Evolutionary conservation across 805 yeast genomes (phyloP), one percentile per base, ranked within the genome.

Genomic region (Candida railenensis): DNA sequence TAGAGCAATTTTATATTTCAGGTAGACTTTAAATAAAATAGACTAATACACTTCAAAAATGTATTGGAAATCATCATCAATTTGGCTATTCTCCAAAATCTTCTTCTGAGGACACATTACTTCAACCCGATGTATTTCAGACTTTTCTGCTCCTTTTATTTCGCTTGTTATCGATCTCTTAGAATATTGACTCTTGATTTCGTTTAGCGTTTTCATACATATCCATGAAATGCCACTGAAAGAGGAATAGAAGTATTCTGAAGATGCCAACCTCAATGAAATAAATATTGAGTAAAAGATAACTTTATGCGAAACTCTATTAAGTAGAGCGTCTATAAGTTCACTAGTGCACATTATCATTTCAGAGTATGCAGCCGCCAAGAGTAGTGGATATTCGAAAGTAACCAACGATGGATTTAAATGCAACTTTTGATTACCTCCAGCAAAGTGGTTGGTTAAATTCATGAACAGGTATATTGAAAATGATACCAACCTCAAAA

Each of bases 381-480:
- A 14, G n/a, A 61, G 43, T 25, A 48, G 22, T 45, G 43, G 34
- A 8, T 49, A 46, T 40, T 61, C 66, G 22, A 61, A 44, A 40
- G 46, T 45, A 18, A 44, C 43, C 34, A 56, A 43, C 19, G 56
- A 42, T 1, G 63, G 61, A 2, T 40, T 20, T 4, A 53, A 21
- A 8, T 53, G 54, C 14, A 44, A 45, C 1, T 56, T 36, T 1
- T 56, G 42, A 4, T 51, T 43, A 11, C 51, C 44, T n/a, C 52
- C 50, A 2, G 55, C 50, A 34, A 50, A 56, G 33, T 46, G 55
- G 12, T 52, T 48, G 22, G 49, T 44, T 41, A 66, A 45, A 49
- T 66, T 67, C 52, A 63, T 57, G 42, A 53, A 49, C 2, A 72
- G 58, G 47, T 66, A 67, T 9, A 63, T 49, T 11, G 52, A 50